These are phyloP conservation scores for Punica granatum DNA, from an alignment of 345 rosid genomes.

Conservation along the genomic window DNA sequence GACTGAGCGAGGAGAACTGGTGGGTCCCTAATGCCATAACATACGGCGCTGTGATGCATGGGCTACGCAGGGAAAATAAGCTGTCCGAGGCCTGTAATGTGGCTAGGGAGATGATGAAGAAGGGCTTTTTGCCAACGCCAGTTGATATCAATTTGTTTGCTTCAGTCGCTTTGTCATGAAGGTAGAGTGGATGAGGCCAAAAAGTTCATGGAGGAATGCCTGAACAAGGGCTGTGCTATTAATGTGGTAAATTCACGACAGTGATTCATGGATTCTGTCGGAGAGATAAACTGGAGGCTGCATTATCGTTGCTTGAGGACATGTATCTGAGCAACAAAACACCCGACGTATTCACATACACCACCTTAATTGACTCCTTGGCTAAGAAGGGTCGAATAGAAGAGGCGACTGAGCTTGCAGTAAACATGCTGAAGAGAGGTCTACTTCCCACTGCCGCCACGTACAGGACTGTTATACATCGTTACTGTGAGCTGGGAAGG, in stretches of 20 bases:
- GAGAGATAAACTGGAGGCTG: conserved; percentile 58
- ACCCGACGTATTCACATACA: conserved; percentile 75
- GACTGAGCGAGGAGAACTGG: conserved; percentile 82
- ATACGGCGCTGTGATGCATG: conserved; percentile 81
- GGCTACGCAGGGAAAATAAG: conserved; percentile 78
- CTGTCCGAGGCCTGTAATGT: conserved; percentile 71
- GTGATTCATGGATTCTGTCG: conserved; percentile 79
- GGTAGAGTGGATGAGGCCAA: conserved; percentile 59
- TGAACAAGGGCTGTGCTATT: conserved; percentile 65
- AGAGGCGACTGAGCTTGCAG: conserved; percentile 56
- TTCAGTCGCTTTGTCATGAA: conserved; percentile 59
- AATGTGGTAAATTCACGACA: conserved; percentile 81
- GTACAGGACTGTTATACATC: conserved; percentile 70
- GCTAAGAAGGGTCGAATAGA: conserved; percentile 61
- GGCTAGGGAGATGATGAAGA: conserved; percentile 65
- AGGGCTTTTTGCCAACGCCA: conserved; percentile 64
- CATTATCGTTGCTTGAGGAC: conserved; percentile 85
- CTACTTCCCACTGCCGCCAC: conserved; percentile 82
- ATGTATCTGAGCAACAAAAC: conserved; percentile 87
- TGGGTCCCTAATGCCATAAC: conserved; percentile 89
- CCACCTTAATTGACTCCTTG: conserved; percentile 56
- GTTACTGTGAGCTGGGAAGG: conserved; percentile 60
- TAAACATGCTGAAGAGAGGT: conserved; percentile 75
- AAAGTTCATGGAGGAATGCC: conserved; percentile 67
- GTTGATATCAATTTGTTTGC: conserved; percentile 79